A percentile compares a stretch with the other conserved stretches of the same genome.
Conservation (phyloP, 2,329 filamentous ascomycete species). For the Epichloe aotearoae region DNA sequence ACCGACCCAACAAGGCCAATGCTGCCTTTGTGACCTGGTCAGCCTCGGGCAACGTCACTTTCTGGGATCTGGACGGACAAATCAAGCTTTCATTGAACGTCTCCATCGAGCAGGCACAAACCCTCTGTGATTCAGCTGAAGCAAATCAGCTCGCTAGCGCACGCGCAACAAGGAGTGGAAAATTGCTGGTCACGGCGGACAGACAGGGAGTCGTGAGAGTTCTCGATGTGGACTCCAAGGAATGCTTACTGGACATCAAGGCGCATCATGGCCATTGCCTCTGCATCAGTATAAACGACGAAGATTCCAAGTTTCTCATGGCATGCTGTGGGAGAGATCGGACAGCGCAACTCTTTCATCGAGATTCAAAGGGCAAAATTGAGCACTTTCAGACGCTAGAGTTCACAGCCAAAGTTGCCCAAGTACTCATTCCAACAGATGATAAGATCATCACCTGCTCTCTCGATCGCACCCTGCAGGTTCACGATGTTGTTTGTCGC, state of each 20-base stretch:
- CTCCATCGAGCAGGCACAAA: constrained; percentile 49
- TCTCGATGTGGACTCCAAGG: constrained; percentile 47
- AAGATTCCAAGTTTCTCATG: constrained; percentile 49
- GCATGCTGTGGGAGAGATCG: constrained; percentile 80
- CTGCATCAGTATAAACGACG: constrained; percentile 60
- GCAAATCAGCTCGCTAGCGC: constrained; percentile 48
- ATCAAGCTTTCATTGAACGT: constrained; percentile 52
- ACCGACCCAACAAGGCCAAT: constrained; percentile 42
- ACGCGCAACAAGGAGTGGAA: constrained; percentile 45
- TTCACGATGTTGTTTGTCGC: constrained; percentile 64
- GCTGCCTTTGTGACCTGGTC: constrained; percentile 87
- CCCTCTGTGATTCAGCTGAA: constrained; percentile 36
- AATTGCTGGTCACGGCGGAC: constrained; percentile 70
- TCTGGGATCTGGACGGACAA: constrained; percentile 68
- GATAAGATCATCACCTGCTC: constrained; percentile 76
- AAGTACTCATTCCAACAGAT: constrained; percentile 58
- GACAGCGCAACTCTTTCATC: constrained; percentile 79
- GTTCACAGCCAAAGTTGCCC: constrained; percentile 74
- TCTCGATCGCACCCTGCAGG: constrained; percentile 72
- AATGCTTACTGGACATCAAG: constrained; percentile 58
- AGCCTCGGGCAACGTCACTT: constrained; percentile 61
- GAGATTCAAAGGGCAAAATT: constrained; percentile 42
- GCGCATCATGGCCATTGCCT: constrained; percentile 80
- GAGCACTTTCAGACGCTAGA: constrained; percentile 85
- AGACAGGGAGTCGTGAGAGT: constrained; percentile 70